Evolutionary conservation across 371 early-diverging fungal species (phyloP), one percentile per base, ranked within the genome.

Genomic region (Mucor plumbeus): DNA sequence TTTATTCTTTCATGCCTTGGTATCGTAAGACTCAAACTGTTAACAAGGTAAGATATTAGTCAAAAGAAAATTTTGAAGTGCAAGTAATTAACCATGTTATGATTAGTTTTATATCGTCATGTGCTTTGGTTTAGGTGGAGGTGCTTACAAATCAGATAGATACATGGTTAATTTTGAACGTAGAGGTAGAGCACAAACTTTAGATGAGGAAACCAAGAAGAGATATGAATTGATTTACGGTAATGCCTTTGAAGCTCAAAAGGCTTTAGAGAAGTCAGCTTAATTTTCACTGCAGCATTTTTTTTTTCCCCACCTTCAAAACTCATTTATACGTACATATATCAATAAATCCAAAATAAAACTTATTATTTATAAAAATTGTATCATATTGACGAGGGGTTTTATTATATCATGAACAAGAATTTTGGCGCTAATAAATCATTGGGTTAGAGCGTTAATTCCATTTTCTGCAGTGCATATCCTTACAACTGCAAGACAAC

Each of bases 151-250:
- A 56, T 78, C 80, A 33, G 84, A 84, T 72, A 73, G 84, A 64
- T 84, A 81, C 47, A 80, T 84, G 82, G 80, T 84, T 13, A 72
- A 84, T 36, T 84, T 69, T 67, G 84, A 84, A 64, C 82, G 84
- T 59, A 78, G 84, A 63, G 84, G 84, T 40, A 77, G 84, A 63
- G 80, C 78, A 39, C 73, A 78, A 19, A 66, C 75, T 48, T 71
- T 84, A 33, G 82, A 80, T 41, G 77, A 73, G 43, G 72, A 78
- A 5, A 78, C 77, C 5, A 78, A 79, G 64, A 73, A 72, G 64
- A 62, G 82, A 58, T 81, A 81, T 21, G 80, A 84, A 39, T 31
- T 81, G 5, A 55, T 84, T 54, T 81, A 84, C 47, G 84, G 82
- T 33, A 64, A 70, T 50, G 65, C 67, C 26, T 34, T 58, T 65